phyloP scores from a whole-genome alignment of 129 eudicot genomes.

The Escallonia rubra region DNA sequence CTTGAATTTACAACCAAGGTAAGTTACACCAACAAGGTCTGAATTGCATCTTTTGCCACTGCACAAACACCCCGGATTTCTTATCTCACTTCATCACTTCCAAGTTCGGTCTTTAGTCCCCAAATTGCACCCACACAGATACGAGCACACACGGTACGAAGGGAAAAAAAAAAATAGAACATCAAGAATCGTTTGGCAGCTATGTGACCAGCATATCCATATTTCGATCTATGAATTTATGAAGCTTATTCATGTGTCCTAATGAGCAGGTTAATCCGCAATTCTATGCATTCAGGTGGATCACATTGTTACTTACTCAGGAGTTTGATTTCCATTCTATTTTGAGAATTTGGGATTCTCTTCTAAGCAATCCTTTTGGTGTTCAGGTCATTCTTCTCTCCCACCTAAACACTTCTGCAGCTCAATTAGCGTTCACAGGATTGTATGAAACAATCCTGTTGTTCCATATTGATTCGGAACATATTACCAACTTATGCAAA shows the following conservation, averaged over 20 bases:
- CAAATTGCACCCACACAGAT: too few species aligned
- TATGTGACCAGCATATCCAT: too few species aligned
- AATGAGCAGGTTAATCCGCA: slow-evolving; percentile 52
- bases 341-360: slow-evolving; percentile 54
- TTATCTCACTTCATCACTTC: too few species aligned
- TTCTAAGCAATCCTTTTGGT: slow-evolving; percentile 48
- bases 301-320: slow-evolving; percentile 59
- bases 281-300: slow-evolving; percentile 66
- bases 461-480: neutral
- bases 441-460: neutral
- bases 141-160: too few species aligned
- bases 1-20: slow-evolving; percentile 54
- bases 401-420: neutral
- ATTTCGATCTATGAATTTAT: neutral
- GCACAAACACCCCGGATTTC: too few species aligned
- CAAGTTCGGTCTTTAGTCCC: too few species aligned
- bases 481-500: too few species aligned
- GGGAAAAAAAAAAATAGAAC: too few species aligned
- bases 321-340: slow-evolving; percentile 41
- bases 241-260: slow-evolving; percentile 4
- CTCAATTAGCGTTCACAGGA: neutral
- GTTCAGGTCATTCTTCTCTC: slow-evolving; percentile 29
- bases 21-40: neutral
- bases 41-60: too few species aligned
- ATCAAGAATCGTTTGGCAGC: too few species aligned